phyloP scores from a whole-genome alignment of 1,139 yeast genomes.

The Taphrina flavorubra region DNA sequence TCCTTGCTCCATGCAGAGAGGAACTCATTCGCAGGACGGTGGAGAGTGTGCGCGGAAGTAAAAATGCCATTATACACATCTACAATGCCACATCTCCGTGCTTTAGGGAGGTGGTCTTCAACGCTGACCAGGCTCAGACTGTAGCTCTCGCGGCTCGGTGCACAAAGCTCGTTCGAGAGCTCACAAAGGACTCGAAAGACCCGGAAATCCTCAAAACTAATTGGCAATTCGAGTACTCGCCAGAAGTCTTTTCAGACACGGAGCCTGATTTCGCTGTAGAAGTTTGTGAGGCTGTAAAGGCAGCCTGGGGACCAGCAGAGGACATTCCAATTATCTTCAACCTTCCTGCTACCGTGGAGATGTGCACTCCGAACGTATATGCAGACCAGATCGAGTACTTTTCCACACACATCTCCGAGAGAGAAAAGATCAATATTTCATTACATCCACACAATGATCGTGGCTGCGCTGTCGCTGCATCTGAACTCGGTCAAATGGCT shows the following conservation, averaged over 20 bases:
- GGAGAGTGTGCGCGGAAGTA: conserved; percentile 87
- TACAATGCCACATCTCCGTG: conserved; percentile 91
- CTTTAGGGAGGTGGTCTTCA: conserved; percentile 89
- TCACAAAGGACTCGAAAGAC: conserved; percentile 80
- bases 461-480: conserved; percentile 98
- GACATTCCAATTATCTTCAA: conserved; percentile 91
- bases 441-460: conserved; percentile 96
- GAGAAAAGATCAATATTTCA: conserved; percentile 86
- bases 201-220: conserved; percentile 71
- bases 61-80: conserved; percentile 85
- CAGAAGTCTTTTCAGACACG: conserved; percentile 92
- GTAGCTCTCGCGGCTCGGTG: conserved; percentile 80
- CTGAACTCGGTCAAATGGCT: conserved; percentile 90
- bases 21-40: conserved; percentile 87
- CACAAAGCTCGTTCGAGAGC: conserved; percentile 74
- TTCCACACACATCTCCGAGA: conserved; percentile 72
- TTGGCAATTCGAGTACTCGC: conserved; percentile 93
- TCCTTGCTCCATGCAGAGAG: conserved; percentile 88
- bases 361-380: conserved; percentile 89
- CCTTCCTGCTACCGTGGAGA: conserved; percentile 98
- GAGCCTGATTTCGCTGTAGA: conserved; percentile 79
- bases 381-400: conserved; percentile 97
- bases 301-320: conserved; percentile 85
- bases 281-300: conserved; percentile 93
- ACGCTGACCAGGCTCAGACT: conserved; percentile 80